phyloP scores from a whole-genome alignment of 352 stramenopile genomes.

The Phytophthora quininea region DNA sequence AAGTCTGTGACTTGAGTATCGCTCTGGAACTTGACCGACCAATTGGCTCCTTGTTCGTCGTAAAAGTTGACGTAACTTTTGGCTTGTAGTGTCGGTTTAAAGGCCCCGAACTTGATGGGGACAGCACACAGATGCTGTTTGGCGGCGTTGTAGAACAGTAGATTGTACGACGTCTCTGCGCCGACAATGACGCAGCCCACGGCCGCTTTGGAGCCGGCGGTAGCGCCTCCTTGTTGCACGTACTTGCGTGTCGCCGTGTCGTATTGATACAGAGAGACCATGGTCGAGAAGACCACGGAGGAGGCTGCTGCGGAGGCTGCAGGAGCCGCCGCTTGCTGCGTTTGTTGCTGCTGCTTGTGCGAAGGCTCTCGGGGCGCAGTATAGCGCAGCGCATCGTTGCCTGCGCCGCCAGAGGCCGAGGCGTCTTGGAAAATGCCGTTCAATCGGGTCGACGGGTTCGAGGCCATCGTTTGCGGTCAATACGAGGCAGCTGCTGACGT shows the following conservation, averaged over 20 bases:
- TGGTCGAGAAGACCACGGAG: slow-evolving; percentile 68
- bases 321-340: slow-evolving; percentile 15
- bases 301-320: slow-evolving; percentile 31
- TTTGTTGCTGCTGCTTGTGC: slow-evolving; percentile 30
- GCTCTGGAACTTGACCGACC: slow-evolving; percentile 75
- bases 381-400: slow-evolving; percentile 78
- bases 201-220: slow-evolving; percentile 34
- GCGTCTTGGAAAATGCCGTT: slow-evolving; percentile 63
- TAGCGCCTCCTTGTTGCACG: slow-evolving; percentile 51
- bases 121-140: slow-evolving; percentile 72
- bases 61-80: slow-evolving; percentile 89
- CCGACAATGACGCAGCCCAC: slow-evolving; percentile 81
- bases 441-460: slow-evolving; percentile 58
- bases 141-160: slow-evolving; percentile 77
- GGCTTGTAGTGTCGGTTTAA: slow-evolving; percentile 73
- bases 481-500: neutral
- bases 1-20: slow-evolving; percentile 71
- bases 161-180: slow-evolving; percentile 63
- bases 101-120: slow-evolving; percentile 52
- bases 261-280: slow-evolving; percentile 81
- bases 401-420: slow-evolving; percentile 24
- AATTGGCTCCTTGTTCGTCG: slow-evolving; percentile 71
- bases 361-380: slow-evolving; percentile 68
- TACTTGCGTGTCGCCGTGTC: slow-evolving; percentile 63
- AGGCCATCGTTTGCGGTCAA: slow-evolving; percentile 27